phyloP scores from a whole-genome alignment of 2,329 filamentous ascomycete genomes.

The Neoscytalidium dimidiatum region DNA sequence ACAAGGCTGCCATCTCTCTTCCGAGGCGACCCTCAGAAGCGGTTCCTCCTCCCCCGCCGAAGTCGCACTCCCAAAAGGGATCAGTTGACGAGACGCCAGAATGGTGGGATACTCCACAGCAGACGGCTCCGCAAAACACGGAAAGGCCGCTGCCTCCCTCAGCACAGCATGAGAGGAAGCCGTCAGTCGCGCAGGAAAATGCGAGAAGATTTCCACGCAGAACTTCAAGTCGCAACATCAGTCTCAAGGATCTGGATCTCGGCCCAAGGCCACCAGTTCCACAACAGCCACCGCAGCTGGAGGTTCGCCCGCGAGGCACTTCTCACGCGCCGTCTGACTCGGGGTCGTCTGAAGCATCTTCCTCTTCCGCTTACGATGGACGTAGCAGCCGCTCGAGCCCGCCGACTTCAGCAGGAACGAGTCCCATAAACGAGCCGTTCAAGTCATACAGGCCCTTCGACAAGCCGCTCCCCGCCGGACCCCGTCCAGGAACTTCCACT shows the following conservation, averaged over 20 bases:
- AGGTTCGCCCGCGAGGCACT: constrained; percentile 26
- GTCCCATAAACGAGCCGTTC: constrained; percentile 22
- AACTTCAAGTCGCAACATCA: constrained; percentile 27
- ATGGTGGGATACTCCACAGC: constrained; percentile 5
- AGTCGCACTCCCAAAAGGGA: neutral
- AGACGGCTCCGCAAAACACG: neutral
- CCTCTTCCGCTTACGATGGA: constrained; percentile 30
- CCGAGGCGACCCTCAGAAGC: constrained; percentile 30
- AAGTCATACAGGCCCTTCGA: constrained; percentile 1
- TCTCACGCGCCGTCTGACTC: constrained; percentile 42
- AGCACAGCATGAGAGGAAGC: neutral
- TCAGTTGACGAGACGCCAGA: neutral
- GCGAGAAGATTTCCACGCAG: constrained; percentile 22
- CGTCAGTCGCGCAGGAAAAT: constrained; percentile 1
- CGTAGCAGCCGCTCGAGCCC: constrained; percentile 42
- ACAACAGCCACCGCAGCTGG: neutral
- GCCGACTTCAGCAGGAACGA: constrained; percentile 36
- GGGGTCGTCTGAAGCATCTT: constrained; percentile 41
- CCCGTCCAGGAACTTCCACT: constrained; percentile 10
- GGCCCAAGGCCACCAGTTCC: neutral
- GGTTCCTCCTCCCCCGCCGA: constrained; percentile 3
- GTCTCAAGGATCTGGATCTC: constrained; percentile 19
- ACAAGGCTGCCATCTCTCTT: constrained; percentile 15
- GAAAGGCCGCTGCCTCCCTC: neutral
- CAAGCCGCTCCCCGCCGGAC: neutral